Conservation (phyloP, 2,329 filamentous ascomycete genomes). For the Alternaria sp. region DNA sequence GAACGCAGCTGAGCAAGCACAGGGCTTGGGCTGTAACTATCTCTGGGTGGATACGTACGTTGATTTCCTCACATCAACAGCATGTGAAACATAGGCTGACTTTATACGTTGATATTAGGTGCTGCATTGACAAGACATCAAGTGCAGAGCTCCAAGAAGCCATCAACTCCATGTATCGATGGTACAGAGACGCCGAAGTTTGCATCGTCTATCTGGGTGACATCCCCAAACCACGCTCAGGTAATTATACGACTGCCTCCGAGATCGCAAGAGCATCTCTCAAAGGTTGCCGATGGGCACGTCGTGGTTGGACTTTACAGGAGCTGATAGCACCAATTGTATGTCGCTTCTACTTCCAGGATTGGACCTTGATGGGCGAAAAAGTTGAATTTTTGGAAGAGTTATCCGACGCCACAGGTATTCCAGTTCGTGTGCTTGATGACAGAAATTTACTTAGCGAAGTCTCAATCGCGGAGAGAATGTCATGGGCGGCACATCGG, state of each 20-base stretch:
- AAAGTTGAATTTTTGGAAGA: slow-evolving; percentile 36
- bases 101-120: neutral
- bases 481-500: slow-evolving; percentile 41
- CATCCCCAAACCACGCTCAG: slow-evolving; percentile 11
- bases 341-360: slow-evolving; percentile 36
- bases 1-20: slow-evolving; percentile 23
- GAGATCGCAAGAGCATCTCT: slow-evolving; percentile 27
- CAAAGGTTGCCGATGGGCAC: slow-evolving; percentile 32
- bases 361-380: slow-evolving; percentile 38
- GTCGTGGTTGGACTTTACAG: slow-evolving; percentile 42
- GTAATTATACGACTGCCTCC: slow-evolving; percentile 17
- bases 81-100: neutral
- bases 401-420: slow-evolving; percentile 35
- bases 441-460: slow-evolving; percentile 24
- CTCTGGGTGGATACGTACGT: slow-evolving; percentile 36
- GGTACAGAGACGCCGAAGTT: slow-evolving; percentile 29
- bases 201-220: slow-evolving; percentile 35
- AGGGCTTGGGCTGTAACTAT: slow-evolving; percentile 19
- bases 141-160: slow-evolving; percentile 35
- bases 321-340: slow-evolving; percentile 36
- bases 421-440: slow-evolving; percentile 33
- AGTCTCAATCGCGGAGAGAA: slow-evolving; percentile 36
- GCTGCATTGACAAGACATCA: slow-evolving; percentile 35
- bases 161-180: slow-evolving; percentile 40
- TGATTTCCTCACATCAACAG: neutral